Base-by-base conservation (phyloP, 495 filamentous ascomycete genomes). In the Penicillium goetzii region DNA sequence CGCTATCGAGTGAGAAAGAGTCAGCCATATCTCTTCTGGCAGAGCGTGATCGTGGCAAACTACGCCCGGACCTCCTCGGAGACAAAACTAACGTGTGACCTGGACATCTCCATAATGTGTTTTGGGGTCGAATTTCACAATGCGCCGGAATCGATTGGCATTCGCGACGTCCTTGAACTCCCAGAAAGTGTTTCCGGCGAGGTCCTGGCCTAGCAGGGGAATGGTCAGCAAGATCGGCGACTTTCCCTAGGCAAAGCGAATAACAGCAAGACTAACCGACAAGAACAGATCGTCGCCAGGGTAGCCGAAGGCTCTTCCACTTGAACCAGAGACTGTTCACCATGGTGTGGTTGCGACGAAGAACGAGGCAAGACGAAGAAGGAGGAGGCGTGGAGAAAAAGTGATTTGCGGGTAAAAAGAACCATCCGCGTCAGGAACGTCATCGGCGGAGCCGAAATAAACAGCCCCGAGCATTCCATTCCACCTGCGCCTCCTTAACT, bases 141-240 rank as follows among this genome's bases (percentile, higher is more conserved):
- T 96, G 40, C 84, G 78, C 21, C 87, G 75, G 41, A 76, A 74
- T 21, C 83, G 81, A 19, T 75, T 71, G 61, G 92, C 71, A 65
- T 84, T 82, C 9, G 88, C 65, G 6, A 80, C 75, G 68, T 92
- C 87, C 62, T 86, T 87, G 79, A 97, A 94, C 72, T 96, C 92
- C 92, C 93, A 98, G 78, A 87, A 99, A 26, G 93, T 97, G 77
- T 97, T 98, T 23, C 92, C 92, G 40, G 85, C 67, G 33, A 97
- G 87, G 76, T 99, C 95, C 63, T 85, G 80, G 65, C 95, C 94
- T 97, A 67, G 1, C 52, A 45, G 40, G 36, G 51, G 49, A 12
- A 32, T 86, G 25, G 53, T 67, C 56, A 70, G 67, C 49, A 64
- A 66, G 0, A 58, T 32, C 25, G 52, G 33, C 12, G 25, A 43